Evolutionary conservation across 164 flowering plant genomes (phyloP).

Genomic region (Macadamia tetraphylla): DNA sequence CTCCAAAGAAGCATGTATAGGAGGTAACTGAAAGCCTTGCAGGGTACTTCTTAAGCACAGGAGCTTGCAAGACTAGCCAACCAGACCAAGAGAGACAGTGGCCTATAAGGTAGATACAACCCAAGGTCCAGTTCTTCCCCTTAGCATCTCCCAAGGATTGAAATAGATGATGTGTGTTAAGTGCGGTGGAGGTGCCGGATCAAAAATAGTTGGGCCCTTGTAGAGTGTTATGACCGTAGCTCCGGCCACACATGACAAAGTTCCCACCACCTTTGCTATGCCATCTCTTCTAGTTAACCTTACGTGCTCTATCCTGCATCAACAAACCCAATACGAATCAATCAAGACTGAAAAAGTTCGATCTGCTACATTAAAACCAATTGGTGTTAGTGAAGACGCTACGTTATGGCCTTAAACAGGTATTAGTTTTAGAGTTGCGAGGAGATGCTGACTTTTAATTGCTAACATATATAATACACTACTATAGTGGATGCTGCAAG

Average conservation of each 20-base stretch:
- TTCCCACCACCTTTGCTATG: slow-evolving; percentile 69
- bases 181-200: slow-evolving; percentile 26
- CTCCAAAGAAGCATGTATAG: slow-evolving; percentile 90
- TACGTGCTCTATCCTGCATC: slow-evolving; percentile 82
- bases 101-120: slow-evolving; percentile 83
- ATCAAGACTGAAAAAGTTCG: too few species aligned
- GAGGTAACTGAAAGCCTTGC: slow-evolving; percentile 94
- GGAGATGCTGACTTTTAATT: too few species aligned
- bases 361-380: too few species aligned
- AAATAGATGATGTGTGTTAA: slow-evolving; percentile 22
- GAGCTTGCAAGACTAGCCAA: slow-evolving; percentile 94
- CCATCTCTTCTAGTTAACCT: slow-evolving; percentile 76
- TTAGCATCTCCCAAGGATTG: slow-evolving; percentile 58
- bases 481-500: too few species aligned
- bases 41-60: slow-evolving; percentile 91
- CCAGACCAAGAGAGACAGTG: slow-evolving; percentile 97
- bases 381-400: too few species aligned
- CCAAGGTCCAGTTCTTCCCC: slow-evolving; percentile 91
- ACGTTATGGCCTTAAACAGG: neutral
- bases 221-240: slow-evolving; percentile 90
- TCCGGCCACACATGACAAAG: slow-evolving; percentile 70
- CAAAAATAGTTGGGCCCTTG: slow-evolving; percentile 83
- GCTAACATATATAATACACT: too few species aligned
- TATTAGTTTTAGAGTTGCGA: neutral
- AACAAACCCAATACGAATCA: neutral